A percentile compares a stretch with the other conserved stretches of the same genome.
These are phyloP conservation scores for Alloascoidea hylecoeti DNA, from an alignment of 805 yeast genomes.

Conservation along the genomic window DNA sequence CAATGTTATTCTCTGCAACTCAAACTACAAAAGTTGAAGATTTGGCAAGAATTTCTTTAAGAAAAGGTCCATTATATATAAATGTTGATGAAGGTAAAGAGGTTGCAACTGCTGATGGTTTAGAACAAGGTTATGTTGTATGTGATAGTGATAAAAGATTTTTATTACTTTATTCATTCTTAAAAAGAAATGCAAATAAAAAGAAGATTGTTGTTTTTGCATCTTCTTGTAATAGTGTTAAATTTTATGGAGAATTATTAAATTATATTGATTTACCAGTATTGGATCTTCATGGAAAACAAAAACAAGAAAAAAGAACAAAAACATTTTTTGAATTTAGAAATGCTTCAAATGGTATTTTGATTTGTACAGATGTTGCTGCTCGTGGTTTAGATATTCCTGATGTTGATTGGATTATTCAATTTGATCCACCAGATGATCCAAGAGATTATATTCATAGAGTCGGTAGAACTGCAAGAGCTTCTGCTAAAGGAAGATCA, in stretches of 20 bases:
- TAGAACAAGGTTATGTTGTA: constrained; percentile 97
- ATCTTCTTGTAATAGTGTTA: constrained; percentile 94
- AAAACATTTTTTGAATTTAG: constrained; percentile 97
- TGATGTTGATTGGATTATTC: constrained; percentile 97
- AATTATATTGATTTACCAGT: constrained; percentile 97
- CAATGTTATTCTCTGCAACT: constrained; percentile 98
- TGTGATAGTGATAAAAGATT: constrained; percentile 95
- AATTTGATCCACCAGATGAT: constrained; percentile 99
- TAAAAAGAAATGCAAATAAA: constrained; percentile 76
- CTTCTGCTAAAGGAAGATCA: constrained; percentile 77
- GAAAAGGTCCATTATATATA: constrained; percentile 87
- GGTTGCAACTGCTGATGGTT: constrained; percentile 86
- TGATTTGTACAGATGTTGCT: constrained; percentile 96
- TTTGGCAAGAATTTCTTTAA: constrained; percentile 87
- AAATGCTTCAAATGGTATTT: constrained; percentile 87
- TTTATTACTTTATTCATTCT: constrained; percentile 76
- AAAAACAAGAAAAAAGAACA: constrained; percentile 96
- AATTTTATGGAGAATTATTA: constrained; percentile 86
- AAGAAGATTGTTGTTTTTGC: constrained; percentile 89
- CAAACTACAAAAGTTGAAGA: constrained; percentile 98
- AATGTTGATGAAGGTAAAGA: constrained; percentile 80
- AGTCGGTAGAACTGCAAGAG: constrained; percentile 98
- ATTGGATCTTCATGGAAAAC: constrained; percentile 92
- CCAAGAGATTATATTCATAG: constrained; percentile 98
- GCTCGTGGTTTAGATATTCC: constrained; percentile 99